These are phyloP conservation scores for Alternaria arbusti DNA, from an alignment of 2,329 filamentous ascomycete species.

Conservation along the genomic window DNA sequence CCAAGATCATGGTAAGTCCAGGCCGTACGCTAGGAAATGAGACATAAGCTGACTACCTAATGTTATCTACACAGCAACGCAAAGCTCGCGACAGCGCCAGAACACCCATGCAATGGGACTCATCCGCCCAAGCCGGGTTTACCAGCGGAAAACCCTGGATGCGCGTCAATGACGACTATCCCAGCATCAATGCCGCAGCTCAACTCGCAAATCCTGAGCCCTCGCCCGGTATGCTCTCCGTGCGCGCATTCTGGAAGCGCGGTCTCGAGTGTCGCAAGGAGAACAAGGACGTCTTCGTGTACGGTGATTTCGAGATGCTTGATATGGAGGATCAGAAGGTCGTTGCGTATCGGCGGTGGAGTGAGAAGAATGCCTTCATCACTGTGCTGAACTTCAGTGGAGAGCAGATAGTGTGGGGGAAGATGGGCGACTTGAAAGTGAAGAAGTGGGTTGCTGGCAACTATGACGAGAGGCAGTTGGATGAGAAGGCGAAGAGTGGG, in stretches of 20 bases:
- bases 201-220: constrained; percentile 52
- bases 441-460: constrained; percentile 48
- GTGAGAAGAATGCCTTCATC: constrained; percentile 32
- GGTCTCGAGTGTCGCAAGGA: constrained; percentile 63
- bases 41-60: neutral
- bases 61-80: constrained; percentile 45
- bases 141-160: constrained; percentile 66
- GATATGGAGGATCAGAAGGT: constrained; percentile 52
- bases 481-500: constrained; percentile 21
- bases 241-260: constrained; percentile 67
- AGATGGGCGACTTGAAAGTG: constrained; percentile 33
- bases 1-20: constrained; percentile 46
- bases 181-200: constrained; percentile 61
- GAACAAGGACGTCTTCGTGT: constrained; percentile 66
- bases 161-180: constrained; percentile 64
- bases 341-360: constrained; percentile 43
- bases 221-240: constrained; percentile 49
- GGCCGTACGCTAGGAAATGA: neutral
- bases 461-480: constrained; percentile 39
- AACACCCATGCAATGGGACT: constrained; percentile 72
- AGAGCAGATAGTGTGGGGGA: constrained; percentile 36
- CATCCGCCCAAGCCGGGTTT: constrained; percentile 65
- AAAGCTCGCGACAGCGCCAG: constrained; percentile 72
- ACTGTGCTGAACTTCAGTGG: constrained; percentile 45
- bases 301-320: constrained; percentile 65